Base-by-base conservation (phyloP, 306 rosid genomes). In the Cyamopsis tetragonoloba region DNA sequence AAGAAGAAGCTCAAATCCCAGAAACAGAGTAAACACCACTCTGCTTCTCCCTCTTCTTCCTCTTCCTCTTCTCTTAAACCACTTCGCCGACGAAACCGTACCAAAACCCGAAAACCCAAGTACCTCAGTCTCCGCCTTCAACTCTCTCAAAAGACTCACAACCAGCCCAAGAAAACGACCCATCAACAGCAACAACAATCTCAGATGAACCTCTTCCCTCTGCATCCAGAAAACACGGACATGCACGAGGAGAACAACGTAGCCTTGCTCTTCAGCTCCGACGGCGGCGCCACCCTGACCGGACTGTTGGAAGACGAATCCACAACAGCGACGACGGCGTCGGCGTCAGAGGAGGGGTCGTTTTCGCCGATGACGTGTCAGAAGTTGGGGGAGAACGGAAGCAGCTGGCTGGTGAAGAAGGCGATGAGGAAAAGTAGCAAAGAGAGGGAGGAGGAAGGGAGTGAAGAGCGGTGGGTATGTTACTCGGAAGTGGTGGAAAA, bases 371-470 rank as follows among this genome's bases (percentile, higher is more conserved):
- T 71, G 74, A 64, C 66, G 68, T 63, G 53, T 72, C 66, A 71
- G 23, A 22, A 7, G 59, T 3, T 48, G 57, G 75, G 46, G 2
- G 56, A 68, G 51, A 54, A 53, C n/a, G n/a, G n/a, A n/a, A n/a
- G n/a, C n/a, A n/a, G n/a, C 24, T 73, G 76, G 50, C 80, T 93
- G 6, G 86, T 93, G 3, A 72, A 87, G 80, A 77, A 83, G 79
- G 99, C 99, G 67, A 88, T 95, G 97, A 87, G 88, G 80, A 74
- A 62, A 47, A 67, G 86, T n/a, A n/a, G n/a, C n/a, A n/a, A n/a
- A n/a, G n/a, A n/a, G 19, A 74, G 80, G 5, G 81, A 78, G 57
- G 69, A 68, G n/a, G 78, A 77, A 4, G 62, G 3, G 62, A 73
- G 78, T 3, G 84, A 80, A 43, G 99, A 88, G 84, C 82, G 85